Evolutionary conservation across 805 yeast species (phyloP), one percentile per base, ranked within the genome.

Genomic region (Kregervanrija delftensis): DNA sequence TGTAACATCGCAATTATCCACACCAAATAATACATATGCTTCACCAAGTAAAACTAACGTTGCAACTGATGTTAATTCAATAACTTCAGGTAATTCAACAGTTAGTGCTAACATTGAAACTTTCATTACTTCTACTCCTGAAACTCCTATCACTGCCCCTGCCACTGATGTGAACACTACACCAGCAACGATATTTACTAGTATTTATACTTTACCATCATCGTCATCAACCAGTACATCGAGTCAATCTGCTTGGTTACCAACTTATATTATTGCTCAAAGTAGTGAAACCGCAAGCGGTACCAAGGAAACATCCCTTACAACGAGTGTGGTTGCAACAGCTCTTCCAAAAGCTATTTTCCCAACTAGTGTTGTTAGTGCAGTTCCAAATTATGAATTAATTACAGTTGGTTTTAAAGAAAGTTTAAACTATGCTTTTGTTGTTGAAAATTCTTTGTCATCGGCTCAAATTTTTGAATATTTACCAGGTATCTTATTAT

Each of bases 381-480:
- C 68, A 8, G 72, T 79, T 11, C 60, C 73, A 2, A 65, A 69
- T 12, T 76, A 77, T 57, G 68, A 72, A 41, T 63, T 80, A 45
- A 77, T 89, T 43, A 80, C 84, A 40, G 67, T 89, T 58, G 96
- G 95, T 4, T 91, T 91, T 71, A 79, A 81, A 55, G 65, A 79
- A 46, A 77, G 82, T 3, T 76, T 89, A 64, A 89, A 88, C 64
- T 91, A 90, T 65, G 86, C 87, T 40, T 87, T 85, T 60, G 86
- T 87, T 47, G 95, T 83, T 37, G 65, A 72, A 46, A 77, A 82
- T 60, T 74, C 91, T 1, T 65, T 83, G 41, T 73, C 93, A 2
- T 84, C 90, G 11, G 93, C 96, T 3, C 95, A 86, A 65, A 83
- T 87, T 40, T 84, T 87, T 66, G 79, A 84, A 57, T 89, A 81